Percentiles rank a stretch among this genome's conserved stretches.
Evolutionary conservation across 2,329 filamentous ascomycete species (phyloP).

Genomic region (Hypoxylon sp.): DNA sequence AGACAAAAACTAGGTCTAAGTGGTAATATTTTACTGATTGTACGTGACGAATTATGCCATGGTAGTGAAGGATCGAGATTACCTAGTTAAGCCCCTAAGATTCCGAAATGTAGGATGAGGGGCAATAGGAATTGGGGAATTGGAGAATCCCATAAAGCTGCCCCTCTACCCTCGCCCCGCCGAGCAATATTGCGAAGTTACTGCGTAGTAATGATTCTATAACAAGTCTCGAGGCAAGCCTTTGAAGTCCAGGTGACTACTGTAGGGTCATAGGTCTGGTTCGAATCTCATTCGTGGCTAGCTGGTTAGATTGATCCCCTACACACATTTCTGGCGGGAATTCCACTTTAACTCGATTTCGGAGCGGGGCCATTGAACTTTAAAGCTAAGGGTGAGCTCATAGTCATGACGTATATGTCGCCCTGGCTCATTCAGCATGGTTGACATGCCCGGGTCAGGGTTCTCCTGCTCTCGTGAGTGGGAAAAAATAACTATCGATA

Average conservation of each 20-base stretch:
- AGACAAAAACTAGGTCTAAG: too few species aligned
- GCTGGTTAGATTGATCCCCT: not conserved
- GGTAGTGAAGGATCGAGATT: constrained; percentile 1
- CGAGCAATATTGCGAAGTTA: not conserved
- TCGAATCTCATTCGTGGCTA: constrained; percentile 9
- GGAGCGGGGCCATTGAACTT: constrained; percentile 19
- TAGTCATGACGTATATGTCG: constrained; percentile 41
- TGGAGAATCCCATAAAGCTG: constrained; percentile 6
- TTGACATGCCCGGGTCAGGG: constrained; percentile 15
- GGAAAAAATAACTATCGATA: not conserved
- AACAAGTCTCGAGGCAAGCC: not conserved
- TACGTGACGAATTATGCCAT: not conserved
- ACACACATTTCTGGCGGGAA: too few species aligned
- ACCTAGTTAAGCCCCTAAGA: too few species aligned
- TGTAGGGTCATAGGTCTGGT: constrained; percentile 4
- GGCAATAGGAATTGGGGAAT: constrained; percentile 10
- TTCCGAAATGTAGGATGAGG: not conserved
- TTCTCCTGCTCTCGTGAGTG: constrained; percentile 8
- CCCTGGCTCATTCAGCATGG: constrained; percentile 21
- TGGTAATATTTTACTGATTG: not conserved
- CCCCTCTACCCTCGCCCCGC: not conserved
- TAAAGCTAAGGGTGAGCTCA: constrained; percentile 8
- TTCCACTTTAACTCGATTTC: not conserved
- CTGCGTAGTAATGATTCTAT: not conserved
- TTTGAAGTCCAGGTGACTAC: constrained; percentile 20